Evolutionary conservation across 345 rosid genomes (phyloP).

Genomic region (Geranium rotundifolium): DNA sequence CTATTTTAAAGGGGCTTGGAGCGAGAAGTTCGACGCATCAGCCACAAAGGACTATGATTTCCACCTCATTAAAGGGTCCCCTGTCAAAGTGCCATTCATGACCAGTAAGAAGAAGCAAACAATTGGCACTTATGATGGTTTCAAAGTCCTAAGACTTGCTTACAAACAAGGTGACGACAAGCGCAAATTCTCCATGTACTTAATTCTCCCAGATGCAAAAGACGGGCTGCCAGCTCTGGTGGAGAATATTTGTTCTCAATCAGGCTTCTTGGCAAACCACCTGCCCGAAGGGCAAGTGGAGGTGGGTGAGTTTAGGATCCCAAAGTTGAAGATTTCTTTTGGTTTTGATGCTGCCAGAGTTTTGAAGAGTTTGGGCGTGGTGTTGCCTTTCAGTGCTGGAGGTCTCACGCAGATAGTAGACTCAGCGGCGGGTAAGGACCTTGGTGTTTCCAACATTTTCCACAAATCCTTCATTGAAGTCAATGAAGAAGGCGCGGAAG

Average conservation of each 20-base stretch:
- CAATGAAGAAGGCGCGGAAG: slow-evolving; percentile 13
- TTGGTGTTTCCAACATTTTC: slow-evolving; percentile 8
- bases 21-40: slow-evolving; percentile 44
- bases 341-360: slow-evolving; percentile 11
- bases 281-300: slow-evolving; percentile 9
- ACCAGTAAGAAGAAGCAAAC: slow-evolving; percentile 55
- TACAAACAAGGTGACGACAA: slow-evolving; percentile 63
- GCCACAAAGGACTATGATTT: slow-evolving; percentile 48
- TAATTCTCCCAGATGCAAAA: slow-evolving; percentile 51
- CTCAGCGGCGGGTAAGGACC: slow-evolving; percentile 6
- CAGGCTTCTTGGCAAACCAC: slow-evolving; percentile 11
- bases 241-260: slow-evolving; percentile 12
- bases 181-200: slow-evolving; percentile 57
- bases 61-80: slow-evolving; percentile 41
- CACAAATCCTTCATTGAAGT: slow-evolving; percentile 10
- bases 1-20: slow-evolving; percentile 82
- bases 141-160: slow-evolving; percentile 66
- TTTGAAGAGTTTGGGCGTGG: slow-evolving; percentile 11
- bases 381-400: slow-evolving; percentile 10
- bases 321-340: slow-evolving; percentile 13
- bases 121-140: slow-evolving; percentile 35
- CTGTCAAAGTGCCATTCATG: slow-evolving; percentile 61
- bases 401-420: slow-evolving; percentile 11
- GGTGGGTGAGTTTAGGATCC: slow-evolving; percentile 9
- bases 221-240: slow-evolving; percentile 10